Evolutionary conservation across 208 protist species (phyloP), one percentile per base, ranked within the genome.

Genomic region (Porcisia deanei): DNA sequence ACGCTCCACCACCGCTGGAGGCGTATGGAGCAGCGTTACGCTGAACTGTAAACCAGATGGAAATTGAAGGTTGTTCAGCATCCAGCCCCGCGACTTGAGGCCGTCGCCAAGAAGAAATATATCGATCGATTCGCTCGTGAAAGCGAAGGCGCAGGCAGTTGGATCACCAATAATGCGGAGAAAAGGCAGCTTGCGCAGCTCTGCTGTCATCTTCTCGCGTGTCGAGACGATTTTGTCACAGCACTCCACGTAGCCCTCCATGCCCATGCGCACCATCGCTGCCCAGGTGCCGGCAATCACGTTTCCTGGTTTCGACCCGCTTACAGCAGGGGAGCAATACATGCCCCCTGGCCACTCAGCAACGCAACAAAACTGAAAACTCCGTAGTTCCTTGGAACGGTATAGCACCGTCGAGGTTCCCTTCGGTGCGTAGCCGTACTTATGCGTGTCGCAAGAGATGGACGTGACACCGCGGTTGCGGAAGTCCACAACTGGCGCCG

Each of bases 401-500:
- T 99, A 99, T 57, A 99, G 63, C 16, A 99, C 72, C 0, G 99
- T 98, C 8, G 97, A 99, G 39, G 95, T 98, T 9, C 99, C 99
- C 84, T 99, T 99, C 1, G 98, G 94, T 0, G 98, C 94, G 80
- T 96, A 99, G 75, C 99, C 99, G 90, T 99, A 99, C 89, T 99
- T 99, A 94, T 99, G 99, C 59, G 98, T 99, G 88, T 99, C 99
- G 70, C 91, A 96, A 12, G 98, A 99, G 57, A 99, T 99, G 14
- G 96, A 98, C 7, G 98, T 99, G 18, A 99, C 99, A 52, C 99
- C 99, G 34, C 81, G 78, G 65, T 99, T 88, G 59, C 91, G 75
- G 79, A 99, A 99, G 87, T 99, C 99, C 58, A 99, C 98, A 1
- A 92, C 52, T 47, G 93, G 95, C 57, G 86, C 89, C 20, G 53